A percentile compares a stretch with the other conserved stretches of the same genome.
These are phyloP conservation scores for Xylariaceae sp. DNA, from an alignment of 2,329 filamentous ascomycete species.

Conservation along the genomic window DNA sequence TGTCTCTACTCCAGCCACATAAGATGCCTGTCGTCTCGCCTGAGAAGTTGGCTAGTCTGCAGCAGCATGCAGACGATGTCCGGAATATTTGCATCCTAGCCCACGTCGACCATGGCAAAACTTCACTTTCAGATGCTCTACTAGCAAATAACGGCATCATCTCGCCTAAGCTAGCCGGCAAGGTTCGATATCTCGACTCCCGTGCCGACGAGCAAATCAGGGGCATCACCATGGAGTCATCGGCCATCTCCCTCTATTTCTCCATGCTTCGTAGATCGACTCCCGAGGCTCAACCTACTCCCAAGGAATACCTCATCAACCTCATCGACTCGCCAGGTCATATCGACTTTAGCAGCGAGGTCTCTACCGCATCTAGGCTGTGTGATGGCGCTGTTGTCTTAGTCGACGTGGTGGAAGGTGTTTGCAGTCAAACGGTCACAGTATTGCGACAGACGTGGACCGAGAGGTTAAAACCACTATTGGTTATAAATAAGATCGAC, in stretches of 20 bases:
- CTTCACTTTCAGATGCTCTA: slow-evolving; percentile 90
- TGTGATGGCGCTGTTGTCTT: slow-evolving; percentile 94
- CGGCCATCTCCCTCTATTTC: slow-evolving; percentile 94
- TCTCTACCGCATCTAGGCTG: slow-evolving; percentile 89
- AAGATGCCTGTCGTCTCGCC: slow-evolving; percentile 87
- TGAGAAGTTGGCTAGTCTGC: slow-evolving; percentile 86
- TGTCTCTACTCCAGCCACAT: no score
- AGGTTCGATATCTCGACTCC: slow-evolving; percentile 96
- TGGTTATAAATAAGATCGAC: slow-evolving; percentile 99
- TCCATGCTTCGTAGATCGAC: slow-evolving; percentile 77
- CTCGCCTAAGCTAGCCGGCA: slow-evolving; percentile 93
- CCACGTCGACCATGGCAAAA: slow-evolving; percentile 98
- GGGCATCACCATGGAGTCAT: slow-evolving; percentile 99
- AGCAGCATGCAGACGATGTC: slow-evolving; percentile 82
- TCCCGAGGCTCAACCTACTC: slow-evolving; percentile 65
- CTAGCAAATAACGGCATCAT: slow-evolving; percentile 99
- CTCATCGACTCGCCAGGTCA: slow-evolving; percentile 97
- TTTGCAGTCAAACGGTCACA: slow-evolving; percentile 97
- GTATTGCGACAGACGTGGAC: slow-evolving; percentile 93
- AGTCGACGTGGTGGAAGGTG: slow-evolving; percentile 94
- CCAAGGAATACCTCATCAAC: slow-evolving; percentile 93
- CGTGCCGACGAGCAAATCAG: slow-evolving; percentile 92
- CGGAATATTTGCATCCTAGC: slow-evolving; percentile 97
- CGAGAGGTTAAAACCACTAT: slow-evolving; percentile 88
- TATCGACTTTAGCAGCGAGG: slow-evolving; percentile 98